Evolutionary conservation across 352 stramenopile species (phyloP), one percentile per base, ranked within the genome.

Genomic region (Globisporangium ultimum): DNA sequence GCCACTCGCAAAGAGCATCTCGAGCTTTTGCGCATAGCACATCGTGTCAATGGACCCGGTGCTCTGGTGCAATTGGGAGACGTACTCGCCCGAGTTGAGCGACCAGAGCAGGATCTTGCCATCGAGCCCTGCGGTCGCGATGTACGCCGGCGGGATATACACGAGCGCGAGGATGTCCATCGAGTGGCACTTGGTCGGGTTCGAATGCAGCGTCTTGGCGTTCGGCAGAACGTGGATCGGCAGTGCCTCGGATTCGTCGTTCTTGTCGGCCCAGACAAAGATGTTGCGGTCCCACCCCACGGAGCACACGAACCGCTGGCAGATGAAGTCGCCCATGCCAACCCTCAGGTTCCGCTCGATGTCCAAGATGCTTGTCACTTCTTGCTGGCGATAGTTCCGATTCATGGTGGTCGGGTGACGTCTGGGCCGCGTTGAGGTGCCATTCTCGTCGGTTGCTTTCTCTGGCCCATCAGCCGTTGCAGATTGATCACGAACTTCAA

Each of bases 201-300:
- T 76, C 11, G 69, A 58, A 24, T 22, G 62, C 41, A 60, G 63
- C 40, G 46, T 78, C 49, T 53, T 63, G 62, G 36, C 55, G 22
- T 70, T 71, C 2, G 81, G 81, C 18, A 92, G 55, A 2, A 87
- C 24, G 48, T 87, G 79, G 9, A 87, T 64, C 13, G 82, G 82
- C 1, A 87, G 58, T 42, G 78, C 77, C 48, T 88, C 80, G 28
- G 75, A 84, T 28, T 90, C 83, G 38, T 89, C 82, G 53, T 86
- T 88, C 62, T 89, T 89, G 68, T 96, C 87, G 18, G 78, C 84
- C 84, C 84, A 96, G 4, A 95, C 67, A 50, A 88, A 93, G 15
- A 96, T 67, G 20, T 72, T 71, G n/a, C 80, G 78, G 57, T 95
- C 87, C 87, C 87, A 96, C 18, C 87, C 87, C 1, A 90, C 80